phyloP scores from a whole-genome alignment of 139 green algal genomes.

The Klebsormidium nitens region DNA sequence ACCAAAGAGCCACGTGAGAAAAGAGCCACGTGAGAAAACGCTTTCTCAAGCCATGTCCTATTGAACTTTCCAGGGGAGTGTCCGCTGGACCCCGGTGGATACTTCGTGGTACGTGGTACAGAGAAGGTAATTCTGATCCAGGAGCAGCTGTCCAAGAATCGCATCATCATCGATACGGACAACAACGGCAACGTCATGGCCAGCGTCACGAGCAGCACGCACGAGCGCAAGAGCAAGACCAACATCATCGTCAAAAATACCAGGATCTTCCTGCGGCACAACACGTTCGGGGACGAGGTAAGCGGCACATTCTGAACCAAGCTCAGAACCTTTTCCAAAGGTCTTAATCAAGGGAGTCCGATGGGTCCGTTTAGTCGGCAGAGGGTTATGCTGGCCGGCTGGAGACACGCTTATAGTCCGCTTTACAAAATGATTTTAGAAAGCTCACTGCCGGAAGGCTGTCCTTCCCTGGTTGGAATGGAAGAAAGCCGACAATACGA shows the following conservation, averaged over 20 bases:
- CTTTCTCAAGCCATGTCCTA: too few relatives aligned
- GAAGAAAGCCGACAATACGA: too few relatives aligned
- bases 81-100: constrained; percentile 94
- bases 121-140: constrained; percentile 95
- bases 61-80: constrained; percentile 68
- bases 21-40: too few relatives aligned
- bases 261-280: constrained; percentile 85
- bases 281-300: constrained; percentile 79
- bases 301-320: constrained; percentile 8
- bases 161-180: constrained; percentile 95
- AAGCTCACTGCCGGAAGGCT: too few relatives aligned
- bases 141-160: constrained; percentile 98
- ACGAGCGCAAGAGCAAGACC: constrained; percentile 97
- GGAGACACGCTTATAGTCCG: too few relatives aligned
- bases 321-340: neutral
- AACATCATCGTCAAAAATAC: constrained; percentile 83
- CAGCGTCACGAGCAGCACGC: constrained; percentile 80
- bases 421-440: too few relatives aligned
- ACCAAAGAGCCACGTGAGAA: too few relatives aligned
- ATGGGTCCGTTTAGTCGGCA: too few relatives aligned
- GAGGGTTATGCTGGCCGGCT: too few relatives aligned
- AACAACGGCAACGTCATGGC: constrained; percentile 42
- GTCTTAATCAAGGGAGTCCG: too few relatives aligned
- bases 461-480: too few relatives aligned
- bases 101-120: constrained; percentile 89